A percentile compares a stretch with the other conserved stretches of the same genome.
Evolutionary conservation across 1,284 basidiomycete species (phyloP).

Genomic region (Termitomyces sp.): DNA sequence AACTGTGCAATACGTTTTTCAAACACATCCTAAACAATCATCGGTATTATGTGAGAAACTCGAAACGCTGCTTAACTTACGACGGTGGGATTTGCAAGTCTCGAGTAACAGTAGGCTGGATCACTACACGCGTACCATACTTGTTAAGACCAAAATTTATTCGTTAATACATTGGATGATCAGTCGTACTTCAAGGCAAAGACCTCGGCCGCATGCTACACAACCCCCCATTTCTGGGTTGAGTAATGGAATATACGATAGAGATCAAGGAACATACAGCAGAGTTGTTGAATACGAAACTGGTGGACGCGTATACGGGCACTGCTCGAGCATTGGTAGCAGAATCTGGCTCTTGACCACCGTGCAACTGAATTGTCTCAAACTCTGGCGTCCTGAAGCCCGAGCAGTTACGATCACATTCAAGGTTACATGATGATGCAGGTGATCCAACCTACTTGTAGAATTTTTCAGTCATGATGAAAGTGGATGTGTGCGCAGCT

Average conservation of each 20-base stretch:
- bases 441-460: background rate
- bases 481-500: background rate
- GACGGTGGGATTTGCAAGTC: constrained; percentile 82
- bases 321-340: constrained; percentile 76
- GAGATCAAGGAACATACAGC: constrained; percentile 34
- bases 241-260: background rate
- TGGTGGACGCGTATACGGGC: constrained; percentile 77
- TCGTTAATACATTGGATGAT: background rate
- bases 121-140: constrained; percentile 31
- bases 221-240: background rate
- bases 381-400: constrained; percentile 60
- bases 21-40: constrained; percentile 60
- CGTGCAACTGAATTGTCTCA: constrained; percentile 82
- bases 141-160: background rate
- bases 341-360: constrained; percentile 70
- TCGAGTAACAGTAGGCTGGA: constrained; percentile 72
- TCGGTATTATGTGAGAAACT: background rate
- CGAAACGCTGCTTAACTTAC: constrained; percentile 34
- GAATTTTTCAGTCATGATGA: background rate
- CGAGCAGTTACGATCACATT: background rate
- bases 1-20: constrained; percentile 80
- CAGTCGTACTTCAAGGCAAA: constrained; percentile 60
- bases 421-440: background rate
- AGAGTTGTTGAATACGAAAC: constrained; percentile 79
- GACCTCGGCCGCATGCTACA: constrained; percentile 77